Conservation (phyloP, 768 basidiomycete species). For the Obba rivulosa region DNA sequence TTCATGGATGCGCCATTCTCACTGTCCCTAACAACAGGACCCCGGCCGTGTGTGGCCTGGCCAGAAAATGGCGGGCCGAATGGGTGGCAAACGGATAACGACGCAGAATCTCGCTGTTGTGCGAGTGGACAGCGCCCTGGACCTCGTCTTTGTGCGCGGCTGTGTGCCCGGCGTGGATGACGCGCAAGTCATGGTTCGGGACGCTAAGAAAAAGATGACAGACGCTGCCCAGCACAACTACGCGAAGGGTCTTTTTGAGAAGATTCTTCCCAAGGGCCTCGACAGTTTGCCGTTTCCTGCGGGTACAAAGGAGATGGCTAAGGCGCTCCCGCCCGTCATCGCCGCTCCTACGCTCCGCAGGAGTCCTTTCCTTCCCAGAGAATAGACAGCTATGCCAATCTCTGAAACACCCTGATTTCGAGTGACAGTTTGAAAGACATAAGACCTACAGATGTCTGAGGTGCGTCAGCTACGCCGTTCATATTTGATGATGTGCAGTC, state of each 20-base stretch:
- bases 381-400: conserved; percentile 28
- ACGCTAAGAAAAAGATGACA: conserved; percentile 86
- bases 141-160: conserved; percentile 91
- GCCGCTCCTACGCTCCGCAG: conserved; percentile 71
- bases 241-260: conserved; percentile 66
- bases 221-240: conserved; percentile 57
- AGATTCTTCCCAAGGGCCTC: conserved; percentile 78
- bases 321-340: conserved; percentile 56
- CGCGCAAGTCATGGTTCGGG: conserved; percentile 77
- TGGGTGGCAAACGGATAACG: conserved; percentile 81
- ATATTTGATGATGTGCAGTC: no score
- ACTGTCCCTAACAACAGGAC: conserved; percentile 59
- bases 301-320: conserved; percentile 74
- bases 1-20: neutral
- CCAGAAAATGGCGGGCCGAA: conserved; percentile 96
- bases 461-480: no score
- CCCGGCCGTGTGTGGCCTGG: conserved; percentile 96
- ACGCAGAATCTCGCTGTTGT: conserved; percentile 86
- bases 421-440: no score
- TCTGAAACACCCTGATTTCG: no score
- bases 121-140: conserved; percentile 78
- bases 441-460: no score
- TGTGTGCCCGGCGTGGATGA: conserved; percentile 87
- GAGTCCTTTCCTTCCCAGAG: conserved; percentile 70
- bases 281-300: conserved; percentile 89